phyloP scores from a whole-genome alignment of 2,329 filamentous ascomycete genomes.

The Trichoderma sp. region DNA sequence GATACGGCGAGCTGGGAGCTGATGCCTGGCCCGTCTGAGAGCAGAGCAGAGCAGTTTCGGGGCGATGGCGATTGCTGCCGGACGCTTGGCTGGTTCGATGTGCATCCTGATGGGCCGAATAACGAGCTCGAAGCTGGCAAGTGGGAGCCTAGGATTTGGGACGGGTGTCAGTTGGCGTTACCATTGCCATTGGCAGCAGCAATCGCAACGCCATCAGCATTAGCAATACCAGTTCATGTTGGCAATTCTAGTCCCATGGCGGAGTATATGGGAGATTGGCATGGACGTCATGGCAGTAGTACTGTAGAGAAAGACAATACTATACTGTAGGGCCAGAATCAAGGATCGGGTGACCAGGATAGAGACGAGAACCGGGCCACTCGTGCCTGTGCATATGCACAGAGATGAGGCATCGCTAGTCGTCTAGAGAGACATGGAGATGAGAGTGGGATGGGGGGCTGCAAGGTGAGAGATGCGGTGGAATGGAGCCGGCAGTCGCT shows the following conservation, averaged over 20 bases:
- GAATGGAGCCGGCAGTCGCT: not conserved
- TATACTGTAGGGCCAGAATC: not conserved
- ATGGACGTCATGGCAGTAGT: not conserved
- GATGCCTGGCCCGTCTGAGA: not conserved
- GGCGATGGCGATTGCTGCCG: not conserved
- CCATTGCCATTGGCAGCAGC: not conserved
- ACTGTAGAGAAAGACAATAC: not conserved
- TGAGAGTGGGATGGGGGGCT: not conserved
- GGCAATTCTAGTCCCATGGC: not conserved
- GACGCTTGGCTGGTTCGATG: not conserved
- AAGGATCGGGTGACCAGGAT: constrained; percentile 7
- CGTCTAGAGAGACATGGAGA: not conserved
- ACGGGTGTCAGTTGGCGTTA: not conserved
- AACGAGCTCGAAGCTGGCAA: not conserved
- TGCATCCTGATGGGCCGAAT: not conserved
- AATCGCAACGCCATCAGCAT: not conserved
- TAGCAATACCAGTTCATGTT: not conserved
- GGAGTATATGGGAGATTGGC: not conserved
- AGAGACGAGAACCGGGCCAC: constrained; percentile 4
- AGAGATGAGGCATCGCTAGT: constrained; percentile 9
- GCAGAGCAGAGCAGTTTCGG: not conserved
- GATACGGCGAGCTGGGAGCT: not conserved
- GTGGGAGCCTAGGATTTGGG: not conserved
- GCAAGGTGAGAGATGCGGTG: not conserved
- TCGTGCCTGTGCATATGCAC: not conserved